phyloP scores from a whole-genome alignment of 2,329 filamentous ascomycete genomes.

The Aspergillus caelatus region DNA sequence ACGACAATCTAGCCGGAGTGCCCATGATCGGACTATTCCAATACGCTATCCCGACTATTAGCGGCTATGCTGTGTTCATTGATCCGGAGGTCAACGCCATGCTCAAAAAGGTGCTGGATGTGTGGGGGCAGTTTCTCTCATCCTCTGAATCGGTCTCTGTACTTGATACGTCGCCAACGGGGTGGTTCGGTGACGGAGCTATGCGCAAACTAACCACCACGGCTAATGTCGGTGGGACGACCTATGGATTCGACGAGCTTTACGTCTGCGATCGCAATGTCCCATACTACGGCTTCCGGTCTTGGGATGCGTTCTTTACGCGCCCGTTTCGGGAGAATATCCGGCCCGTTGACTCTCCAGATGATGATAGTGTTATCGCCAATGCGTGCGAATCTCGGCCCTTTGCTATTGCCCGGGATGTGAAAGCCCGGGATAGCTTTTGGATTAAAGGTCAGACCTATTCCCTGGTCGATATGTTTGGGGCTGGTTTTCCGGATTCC shows the following conservation, averaged over 20 bases:
- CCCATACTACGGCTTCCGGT: not conserved
- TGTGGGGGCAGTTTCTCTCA: not conserved
- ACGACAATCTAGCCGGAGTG: not conserved
- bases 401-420: slow-evolving; percentile 52
- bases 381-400: slow-evolving; percentile 67
- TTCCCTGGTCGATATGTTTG: slow-evolving; percentile 63
- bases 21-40: not conserved
- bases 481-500: slow-evolving; percentile 47
- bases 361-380: slow-evolving; percentile 51
- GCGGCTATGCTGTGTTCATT: not conserved
- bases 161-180: not conserved
- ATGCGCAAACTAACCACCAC: not conserved
- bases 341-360: slow-evolving; percentile 62
- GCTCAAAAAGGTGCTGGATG: not conserved
- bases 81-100: not conserved
- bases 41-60: not conserved
- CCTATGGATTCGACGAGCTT: not conserved
- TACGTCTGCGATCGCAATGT: not conserved
- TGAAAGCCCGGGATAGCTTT: slow-evolving; percentile 60
- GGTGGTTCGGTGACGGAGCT: slow-evolving; percentile 2
- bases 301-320: slow-evolving; percentile 71
- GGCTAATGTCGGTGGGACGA: not conserved
- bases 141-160: slow-evolving; percentile 1
- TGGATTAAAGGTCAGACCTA: slow-evolving; percentile 71
- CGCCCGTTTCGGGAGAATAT: slow-evolving; percentile 56